Percentiles rank a stretch among this genome's conserved stretches.
Conservation (phyloP, 345 rosid genomes). For the Odontarrhena argentea region DNA sequence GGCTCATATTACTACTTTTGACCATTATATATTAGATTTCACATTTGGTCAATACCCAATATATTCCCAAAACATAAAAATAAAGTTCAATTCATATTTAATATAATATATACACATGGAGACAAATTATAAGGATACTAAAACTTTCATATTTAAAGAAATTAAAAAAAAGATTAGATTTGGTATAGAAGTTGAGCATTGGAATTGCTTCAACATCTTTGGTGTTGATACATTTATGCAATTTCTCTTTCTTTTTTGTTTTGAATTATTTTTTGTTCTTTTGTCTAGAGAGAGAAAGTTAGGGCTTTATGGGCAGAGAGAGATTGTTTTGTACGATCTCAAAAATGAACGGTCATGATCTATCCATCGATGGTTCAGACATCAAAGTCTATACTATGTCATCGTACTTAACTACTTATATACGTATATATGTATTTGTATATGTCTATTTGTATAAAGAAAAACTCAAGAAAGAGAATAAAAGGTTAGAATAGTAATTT, state of each 20-base stretch:
- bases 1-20: constrained; percentile 32
- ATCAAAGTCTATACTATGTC: constrained; percentile 31
- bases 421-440: neutral
- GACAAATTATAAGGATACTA: constrained; percentile 17
- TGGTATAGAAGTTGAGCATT: constrained; percentile 33
- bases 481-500: constrained; percentile 15
- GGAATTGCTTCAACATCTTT: constrained; percentile 51
- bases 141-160: neutral
- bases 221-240: constrained; percentile 51
- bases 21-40: constrained; percentile 35
- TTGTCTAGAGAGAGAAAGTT: constrained; percentile 33
- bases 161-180: constrained; percentile 14
- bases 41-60: constrained; percentile 37
- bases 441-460: neutral
- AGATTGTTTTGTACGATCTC: constrained; percentile 32
- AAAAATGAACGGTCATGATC: constrained; percentile 56
- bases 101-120: constrained; percentile 5
- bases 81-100: neutral
- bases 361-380: constrained; percentile 28
- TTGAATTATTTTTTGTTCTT: neutral
- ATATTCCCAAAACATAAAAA: neutral
- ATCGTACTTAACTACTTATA: constrained; percentile 9
- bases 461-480: constrained; percentile 1
- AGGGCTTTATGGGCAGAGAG: constrained; percentile 29
- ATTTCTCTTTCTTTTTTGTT: constrained; percentile 27